Conservation (phyloP, 768 basidiomycete genomes). For the Auriscalpium orientale region DNA sequence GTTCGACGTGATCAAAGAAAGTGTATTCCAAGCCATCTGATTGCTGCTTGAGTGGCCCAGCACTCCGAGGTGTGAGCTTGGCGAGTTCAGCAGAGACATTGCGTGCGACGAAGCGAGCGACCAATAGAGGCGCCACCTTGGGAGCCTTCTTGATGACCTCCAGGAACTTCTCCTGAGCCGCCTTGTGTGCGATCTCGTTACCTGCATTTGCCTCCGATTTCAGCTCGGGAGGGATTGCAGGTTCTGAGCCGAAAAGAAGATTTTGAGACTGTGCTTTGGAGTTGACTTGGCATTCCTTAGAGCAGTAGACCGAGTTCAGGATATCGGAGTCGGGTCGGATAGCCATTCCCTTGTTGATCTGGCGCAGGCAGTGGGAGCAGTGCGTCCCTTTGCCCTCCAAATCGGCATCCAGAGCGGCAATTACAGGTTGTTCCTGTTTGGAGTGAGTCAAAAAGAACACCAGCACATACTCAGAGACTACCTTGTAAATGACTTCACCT, state of each 20-base stretch:
- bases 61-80: slow-evolving; percentile 37
- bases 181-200: slow-evolving; percentile 37
- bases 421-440: slow-evolving; percentile 66
- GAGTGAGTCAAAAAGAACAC: not conserved
- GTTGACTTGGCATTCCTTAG: slow-evolving; percentile 51
- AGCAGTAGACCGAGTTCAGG: slow-evolving; percentile 63
- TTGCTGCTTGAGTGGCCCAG: slow-evolving; percentile 27
- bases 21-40: slow-evolving; percentile 47
- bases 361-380: slow-evolving; percentile 68
- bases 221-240: slow-evolving; percentile 43
- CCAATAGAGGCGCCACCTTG: slow-evolving; percentile 45
- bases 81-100: slow-evolving; percentile 59
- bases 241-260: slow-evolving; percentile 64
- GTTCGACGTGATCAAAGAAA: slow-evolving; percentile 71
- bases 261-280: slow-evolving; percentile 55
- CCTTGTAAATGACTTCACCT: slow-evolving; percentile 77
- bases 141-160: slow-evolving; percentile 45
- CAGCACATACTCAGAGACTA: slow-evolving; percentile 17
- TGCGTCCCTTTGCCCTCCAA: slow-evolving; percentile 59
- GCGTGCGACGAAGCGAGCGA: slow-evolving; percentile 64
- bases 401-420: slow-evolving; percentile 64
- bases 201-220: slow-evolving; percentile 26
- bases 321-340: slow-evolving; percentile 43
- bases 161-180: slow-evolving; percentile 53
- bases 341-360: slow-evolving; percentile 38